A percentile compares a stretch with the other conserved stretches of the same genome.
Conservation (phyloP, 2,329 filamentous ascomycete genomes). For the Zopfia rhizophila region DNA sequence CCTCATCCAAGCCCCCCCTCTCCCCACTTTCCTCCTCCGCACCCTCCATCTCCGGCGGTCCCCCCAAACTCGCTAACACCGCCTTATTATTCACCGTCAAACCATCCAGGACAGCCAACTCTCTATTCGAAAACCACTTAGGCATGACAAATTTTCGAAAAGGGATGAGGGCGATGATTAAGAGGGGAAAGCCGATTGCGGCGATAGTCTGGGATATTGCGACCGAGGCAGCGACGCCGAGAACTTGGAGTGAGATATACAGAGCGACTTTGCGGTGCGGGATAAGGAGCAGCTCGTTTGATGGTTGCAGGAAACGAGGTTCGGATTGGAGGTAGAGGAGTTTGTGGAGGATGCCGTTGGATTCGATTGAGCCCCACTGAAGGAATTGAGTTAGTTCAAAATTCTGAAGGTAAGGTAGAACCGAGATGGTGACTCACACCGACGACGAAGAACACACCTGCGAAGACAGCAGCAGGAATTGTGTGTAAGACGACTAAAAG, state of each 20-base stretch:
- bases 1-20: conserved; percentile 18
- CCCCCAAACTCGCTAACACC: conserved; percentile 63
- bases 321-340: conserved; percentile 60
- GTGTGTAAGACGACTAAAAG: conserved; percentile 61
- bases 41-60: conserved; percentile 53
- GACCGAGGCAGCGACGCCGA: conserved; percentile 61
- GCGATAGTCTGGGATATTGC: conserved; percentile 68
- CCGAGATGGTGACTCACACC: conserved; percentile 47
- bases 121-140: conserved; percentile 59
- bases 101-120: conserved; percentile 62
- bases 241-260: conserved; percentile 61
- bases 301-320: conserved; percentile 57
- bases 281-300: conserved; percentile 58
- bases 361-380: conserved; percentile 56
- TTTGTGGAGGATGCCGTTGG: conserved; percentile 62
- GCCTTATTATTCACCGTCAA: conserved; percentile 63
- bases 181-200: conserved; percentile 66
- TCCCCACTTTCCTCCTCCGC: conserved; percentile 44
- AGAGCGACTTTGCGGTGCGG: conserved; percentile 57
- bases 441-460: conserved; percentile 66
- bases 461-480: conserved; percentile 63
- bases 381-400: background rate
- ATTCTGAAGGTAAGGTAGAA: background rate
- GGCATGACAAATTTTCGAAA: conserved; percentile 62
- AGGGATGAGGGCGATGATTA: conserved; percentile 67